Percentiles rank a stretch among this genome's conserved stretches.
Evolutionary conservation across 164 flowering plant species (phyloP).

Genomic region (Nelumbo lutea): DNA sequence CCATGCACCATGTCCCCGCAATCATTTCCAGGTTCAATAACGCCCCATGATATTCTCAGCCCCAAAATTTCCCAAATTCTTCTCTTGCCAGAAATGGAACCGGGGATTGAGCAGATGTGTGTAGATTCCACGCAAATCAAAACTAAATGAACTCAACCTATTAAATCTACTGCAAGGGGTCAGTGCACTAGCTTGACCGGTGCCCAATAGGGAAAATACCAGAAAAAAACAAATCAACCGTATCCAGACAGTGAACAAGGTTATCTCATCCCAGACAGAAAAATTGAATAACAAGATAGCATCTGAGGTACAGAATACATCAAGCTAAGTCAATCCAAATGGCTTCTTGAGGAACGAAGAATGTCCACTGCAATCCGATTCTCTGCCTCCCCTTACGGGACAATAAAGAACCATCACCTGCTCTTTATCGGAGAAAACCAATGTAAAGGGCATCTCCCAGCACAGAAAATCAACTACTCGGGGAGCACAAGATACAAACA

Average conservation of each 20-base stretch:
- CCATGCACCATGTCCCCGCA: conserved; percentile 85
- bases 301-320: not conserved
- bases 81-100: not conserved
- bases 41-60: conserved; percentile 25
- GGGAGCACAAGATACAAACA: conserved; percentile 7
- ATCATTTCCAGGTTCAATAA: conserved; percentile 63
- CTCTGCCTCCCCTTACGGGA: conserved; percentile 19
- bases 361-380: conserved; percentile 21
- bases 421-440: conserved; percentile 16
- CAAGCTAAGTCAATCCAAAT: conserved; percentile 33
- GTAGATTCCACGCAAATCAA: not conserved
- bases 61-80: not conserved
- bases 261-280: conserved; percentile 7
- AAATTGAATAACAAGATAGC: not conserved
- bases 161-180: not conserved
- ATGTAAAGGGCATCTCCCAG: conserved; percentile 26
- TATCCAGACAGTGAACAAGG: conserved; percentile 8
- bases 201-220: not conserved
- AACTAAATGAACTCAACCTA: not conserved
- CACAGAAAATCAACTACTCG: conserved; percentile 6
- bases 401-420: conserved; percentile 26
- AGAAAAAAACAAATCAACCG: conserved; percentile 1
- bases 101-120: not conserved
- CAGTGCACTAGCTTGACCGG: not conserved
- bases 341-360: conserved; percentile 26